Conservation (phyloP, 768 basidiomycete genomes). For the Tricholoma sp. region DNA sequence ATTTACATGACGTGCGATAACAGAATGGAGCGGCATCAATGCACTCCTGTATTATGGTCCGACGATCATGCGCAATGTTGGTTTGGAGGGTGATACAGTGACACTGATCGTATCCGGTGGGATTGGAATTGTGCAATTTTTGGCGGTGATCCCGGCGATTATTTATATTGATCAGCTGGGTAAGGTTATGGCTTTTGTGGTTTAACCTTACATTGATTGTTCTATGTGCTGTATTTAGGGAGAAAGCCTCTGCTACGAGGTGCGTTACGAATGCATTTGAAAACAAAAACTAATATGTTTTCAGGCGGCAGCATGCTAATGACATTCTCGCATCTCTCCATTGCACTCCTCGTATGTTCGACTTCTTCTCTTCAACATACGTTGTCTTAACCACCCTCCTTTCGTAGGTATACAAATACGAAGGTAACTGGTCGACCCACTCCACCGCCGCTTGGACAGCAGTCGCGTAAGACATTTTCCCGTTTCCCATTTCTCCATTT, state of each 20-base stretch:
- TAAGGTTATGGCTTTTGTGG: constrained; percentile 16
- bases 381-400: constrained; percentile 1
- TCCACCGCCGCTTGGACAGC: constrained; percentile 58
- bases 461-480: constrained; percentile 44
- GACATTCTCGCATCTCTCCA: constrained; percentile 57
- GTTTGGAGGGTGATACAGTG: constrained; percentile 52
- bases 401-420: constrained; percentile 41
- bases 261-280: constrained; percentile 9
- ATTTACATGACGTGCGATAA: not conserved
- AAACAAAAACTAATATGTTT: not conserved
- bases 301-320: constrained; percentile 57
- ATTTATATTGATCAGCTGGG: constrained; percentile 64
- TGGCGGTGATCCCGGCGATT: constrained; percentile 73
- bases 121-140: constrained; percentile 71
- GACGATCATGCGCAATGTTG: constrained; percentile 58
- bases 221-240: constrained; percentile 30
- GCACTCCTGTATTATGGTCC: constrained; percentile 82
- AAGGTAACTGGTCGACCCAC: constrained; percentile 55
- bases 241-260: constrained; percentile 60
- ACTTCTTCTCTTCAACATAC: not conserved
- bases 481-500: not conserved
- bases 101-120: constrained; percentile 71
- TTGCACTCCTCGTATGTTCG: constrained; percentile 53
- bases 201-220: not conserved
- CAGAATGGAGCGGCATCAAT: constrained; percentile 88